Base-by-base conservation (phyloP, 176 grass and related monocot genomes). In the Aegilops umbellulata region DNA sequence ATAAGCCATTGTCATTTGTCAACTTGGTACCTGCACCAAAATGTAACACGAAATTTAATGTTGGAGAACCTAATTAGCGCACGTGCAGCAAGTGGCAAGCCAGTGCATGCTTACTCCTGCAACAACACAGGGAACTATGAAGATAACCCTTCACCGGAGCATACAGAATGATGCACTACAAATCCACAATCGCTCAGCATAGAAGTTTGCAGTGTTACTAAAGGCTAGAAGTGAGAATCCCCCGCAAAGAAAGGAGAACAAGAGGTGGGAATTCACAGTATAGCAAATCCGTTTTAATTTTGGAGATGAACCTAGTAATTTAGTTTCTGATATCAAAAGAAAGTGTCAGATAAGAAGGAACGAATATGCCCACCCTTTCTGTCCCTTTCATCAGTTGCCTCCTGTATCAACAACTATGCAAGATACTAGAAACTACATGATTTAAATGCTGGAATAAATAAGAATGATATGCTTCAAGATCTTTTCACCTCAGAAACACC, bases 351-450 rank as follows among this genome's bases (percentile, higher is more conserved):
- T 38, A 87, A 87, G 11, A 60, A 65, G 34, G 4, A 51, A 80
- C 70, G 57, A 82, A 77, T 71, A 90, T 79, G 66, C 7, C 66
- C 25, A 58, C 9, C 44, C 19, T 84, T 51, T 76, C 23, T 84
- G 76, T 91, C 89, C 62, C 81, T 91, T 88, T 91, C 89, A 81
- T 26, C 47, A 81, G 81, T 84, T 91, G n/a, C 89, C 82, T 84
- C 61, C 71, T 77, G 69, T 67, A 55, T 88, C 89, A 88, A n/a
- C 69, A 81, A 84, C 47, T 27, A 77, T 81, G 89, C 77, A 81
- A 76, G 67, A 69, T 80, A 87, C 89, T 81, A 80, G 85, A 91
- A 91, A 84, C 89, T 81, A 42, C 81, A 63, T 41, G 35, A 32
- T 75, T 76, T 84, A 51, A 69, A 69, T 91, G 17, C 30, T 71